Conservation (phyloP, 2,329 filamentous ascomycete species). For the Exophiala xenobiotica region DNA sequence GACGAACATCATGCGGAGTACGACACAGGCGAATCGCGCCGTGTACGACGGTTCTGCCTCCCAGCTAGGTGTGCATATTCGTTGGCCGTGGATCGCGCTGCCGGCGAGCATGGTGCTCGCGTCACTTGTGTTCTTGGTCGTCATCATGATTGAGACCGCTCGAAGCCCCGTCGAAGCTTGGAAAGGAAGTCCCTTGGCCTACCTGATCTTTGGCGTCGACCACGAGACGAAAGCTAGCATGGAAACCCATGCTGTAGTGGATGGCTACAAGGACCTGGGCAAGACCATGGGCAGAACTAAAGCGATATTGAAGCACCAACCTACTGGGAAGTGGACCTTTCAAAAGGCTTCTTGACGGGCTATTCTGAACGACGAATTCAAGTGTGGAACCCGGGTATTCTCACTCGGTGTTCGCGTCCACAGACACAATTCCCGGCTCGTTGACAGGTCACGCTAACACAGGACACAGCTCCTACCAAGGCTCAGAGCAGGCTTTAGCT, state of each 20-base stretch:
- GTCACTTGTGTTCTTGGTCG: background rate
- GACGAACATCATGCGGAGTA: background rate
- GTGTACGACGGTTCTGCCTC: conserved; percentile 2
- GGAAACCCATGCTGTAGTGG: background rate
- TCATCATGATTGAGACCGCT: conserved; percentile 8
- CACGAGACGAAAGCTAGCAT: conserved; percentile 16
- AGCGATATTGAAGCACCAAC: background rate
- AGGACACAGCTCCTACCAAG: no score
- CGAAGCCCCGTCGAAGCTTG: conserved; percentile 8
- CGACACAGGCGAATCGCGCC: background rate
- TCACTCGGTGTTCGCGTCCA: no score
- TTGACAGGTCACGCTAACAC: no score
- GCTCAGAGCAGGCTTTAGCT: no score
- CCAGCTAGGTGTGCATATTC: background rate
- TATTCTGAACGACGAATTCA: background rate
- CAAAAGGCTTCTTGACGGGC: background rate
- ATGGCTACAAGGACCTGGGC: background rate
- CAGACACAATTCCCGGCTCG: no score
- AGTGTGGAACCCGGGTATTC: no score
- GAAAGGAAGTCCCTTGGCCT: conserved; percentile 15
- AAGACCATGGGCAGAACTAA: background rate
- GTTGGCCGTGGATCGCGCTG: background rate
- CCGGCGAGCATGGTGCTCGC: background rate
- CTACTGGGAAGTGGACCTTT: background rate
- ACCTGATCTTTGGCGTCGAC: conserved; percentile 7